Evolutionary conservation across 1,139 yeast species (phyloP).

Genomic region (Hyphopichia buzzinii): DNA sequence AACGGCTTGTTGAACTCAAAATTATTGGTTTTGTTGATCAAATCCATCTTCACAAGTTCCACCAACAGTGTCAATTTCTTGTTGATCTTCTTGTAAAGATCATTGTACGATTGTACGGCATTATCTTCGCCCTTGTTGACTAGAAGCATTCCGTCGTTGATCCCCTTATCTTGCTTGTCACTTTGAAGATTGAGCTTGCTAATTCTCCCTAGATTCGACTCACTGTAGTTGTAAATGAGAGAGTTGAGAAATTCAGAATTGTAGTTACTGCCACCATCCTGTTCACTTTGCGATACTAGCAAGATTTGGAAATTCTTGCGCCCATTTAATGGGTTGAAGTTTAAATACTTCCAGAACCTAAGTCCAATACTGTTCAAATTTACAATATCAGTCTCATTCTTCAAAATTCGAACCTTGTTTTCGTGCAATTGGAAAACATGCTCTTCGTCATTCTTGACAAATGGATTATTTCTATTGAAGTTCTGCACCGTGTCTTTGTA

Average conservation of each 20-base stretch:
- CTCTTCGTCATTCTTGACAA: constrained; percentile 13
- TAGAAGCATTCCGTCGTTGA: constrained; percentile 34
- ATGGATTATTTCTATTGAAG: constrained; percentile 9
- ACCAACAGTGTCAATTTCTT: constrained; percentile 29
- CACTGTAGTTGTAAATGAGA: constrained; percentile 42
- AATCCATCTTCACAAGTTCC: constrained; percentile 37
- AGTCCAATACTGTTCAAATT: constrained; percentile 39
- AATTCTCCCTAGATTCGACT: constrained; percentile 48
- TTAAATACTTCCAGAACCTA: constrained; percentile 55
- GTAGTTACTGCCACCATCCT: constrained; percentile 13
- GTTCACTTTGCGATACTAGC: constrained; percentile 38
- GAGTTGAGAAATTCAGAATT: constrained; percentile 37
- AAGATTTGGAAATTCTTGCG: constrained; percentile 53
- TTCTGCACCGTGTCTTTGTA: constrained; percentile 21
- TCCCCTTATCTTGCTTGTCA: constrained; percentile 30
- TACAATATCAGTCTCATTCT: constrained; percentile 26
- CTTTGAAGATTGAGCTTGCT: constrained; percentile 31
- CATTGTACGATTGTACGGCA: constrained; percentile 17
- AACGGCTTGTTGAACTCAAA: constrained; percentile 48
- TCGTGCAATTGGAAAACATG: constrained; percentile 22
- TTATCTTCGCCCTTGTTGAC: constrained; percentile 15
- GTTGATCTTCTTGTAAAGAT: constrained; percentile 29
- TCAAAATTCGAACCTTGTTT: constrained; percentile 28
- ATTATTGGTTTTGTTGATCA: constrained; percentile 40
- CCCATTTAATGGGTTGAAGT: constrained; percentile 51